A percentile compares a stretch with the other conserved stretches of the same genome.
phyloP scores from a whole-genome alignment of 2,329 filamentous ascomycete genomes.

The Geosmithia flava region DNA sequence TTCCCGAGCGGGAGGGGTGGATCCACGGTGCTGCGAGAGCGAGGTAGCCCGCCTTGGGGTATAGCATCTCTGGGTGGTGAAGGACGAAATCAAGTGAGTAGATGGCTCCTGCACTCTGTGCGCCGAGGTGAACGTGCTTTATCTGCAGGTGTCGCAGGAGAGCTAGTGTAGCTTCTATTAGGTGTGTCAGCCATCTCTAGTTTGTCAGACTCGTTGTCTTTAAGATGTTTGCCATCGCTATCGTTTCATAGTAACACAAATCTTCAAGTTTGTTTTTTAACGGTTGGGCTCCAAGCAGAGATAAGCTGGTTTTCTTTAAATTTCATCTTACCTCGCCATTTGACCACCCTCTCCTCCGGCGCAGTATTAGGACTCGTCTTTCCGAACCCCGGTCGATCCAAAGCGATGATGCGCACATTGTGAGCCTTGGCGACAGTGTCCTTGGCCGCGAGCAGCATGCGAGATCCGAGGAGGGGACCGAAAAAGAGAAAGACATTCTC shows the following conservation, averaged over 20 bases:
- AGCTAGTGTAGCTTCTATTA: slow-evolving; percentile 12
- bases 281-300: no score
- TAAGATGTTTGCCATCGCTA: no score
- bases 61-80: slow-evolving; percentile 13
- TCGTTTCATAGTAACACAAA: no score
- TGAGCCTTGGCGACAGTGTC: slow-evolving; percentile 16
- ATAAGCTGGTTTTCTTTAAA: no score
- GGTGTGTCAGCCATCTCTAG: no score
- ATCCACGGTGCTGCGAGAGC: slow-evolving; percentile 18
- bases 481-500: slow-evolving; percentile 17
- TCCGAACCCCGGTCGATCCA: slow-evolving; percentile 22
- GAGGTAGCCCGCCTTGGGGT: slow-evolving; percentile 11
- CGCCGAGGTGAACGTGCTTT: slow-evolving; percentile 12
- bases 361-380: slow-evolving; percentile 14
- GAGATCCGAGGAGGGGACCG: slow-evolving; percentile 13
- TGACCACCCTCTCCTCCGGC: slow-evolving; percentile 7
- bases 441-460: slow-evolving; percentile 17
- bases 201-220: no score
- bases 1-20: slow-evolving; percentile 11
- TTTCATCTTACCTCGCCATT: slow-evolving; percentile 12
- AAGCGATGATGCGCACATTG: slow-evolving; percentile 17
- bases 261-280: no score
- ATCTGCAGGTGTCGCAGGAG: slow-evolving; percentile 19
- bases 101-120: slow-evolving; percentile 17
- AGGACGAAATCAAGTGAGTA: slow-evolving; percentile 17